Evolutionary conservation across 257 asterid species (phyloP), one percentile per base, ranked within the genome.

Genomic region (Penstemon barbatus): DNA sequence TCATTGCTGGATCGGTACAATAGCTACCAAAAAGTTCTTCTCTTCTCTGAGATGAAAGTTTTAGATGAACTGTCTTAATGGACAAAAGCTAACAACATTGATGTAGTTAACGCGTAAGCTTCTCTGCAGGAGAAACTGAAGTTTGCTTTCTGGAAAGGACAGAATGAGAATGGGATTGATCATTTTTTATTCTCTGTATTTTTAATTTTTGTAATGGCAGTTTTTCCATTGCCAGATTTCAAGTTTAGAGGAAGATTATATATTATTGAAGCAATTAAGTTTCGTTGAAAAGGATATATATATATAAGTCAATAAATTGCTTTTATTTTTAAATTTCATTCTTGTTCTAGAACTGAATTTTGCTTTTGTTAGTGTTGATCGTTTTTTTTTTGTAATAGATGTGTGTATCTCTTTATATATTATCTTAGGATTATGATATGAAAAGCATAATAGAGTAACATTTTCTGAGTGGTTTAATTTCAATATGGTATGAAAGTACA

Each of bases 1-100:
- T 79, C 87, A 8, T 68, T 76, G 82, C 89, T 94, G 67, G 75
- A 76, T 45, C 77, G 62, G 71, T 82, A 75, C 72, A 83, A 77
- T 78, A 65, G 79, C 76, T 78, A 68, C 72, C 68, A 55, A 44
- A 75, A 82, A 44, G 74, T 9, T 56, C 76, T 44, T 40, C 79
- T 70, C 72, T 56, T 44, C 60, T 43, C n/a, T 19, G 71, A 36
- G 71, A 61, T 52, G 51, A 54, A 62, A 49, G 33, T 69, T 63
- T 50, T 44, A 66, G 77, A 67, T 80, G 63, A 73, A 60, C 15
- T 62, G 54, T 51, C 52, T 5, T 38, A 42, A 42, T 52, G 8
- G 42, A 46, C 11, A 33, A 13, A 71, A 46, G 64, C 60, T 66
- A 60, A 61, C 57, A 57, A 7, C 60, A 7, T 43, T 53, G 68